Base-by-base conservation (phyloP, 192 early-diverging fungal genomes). In the Fimicolochytrium jonesii region DNA sequence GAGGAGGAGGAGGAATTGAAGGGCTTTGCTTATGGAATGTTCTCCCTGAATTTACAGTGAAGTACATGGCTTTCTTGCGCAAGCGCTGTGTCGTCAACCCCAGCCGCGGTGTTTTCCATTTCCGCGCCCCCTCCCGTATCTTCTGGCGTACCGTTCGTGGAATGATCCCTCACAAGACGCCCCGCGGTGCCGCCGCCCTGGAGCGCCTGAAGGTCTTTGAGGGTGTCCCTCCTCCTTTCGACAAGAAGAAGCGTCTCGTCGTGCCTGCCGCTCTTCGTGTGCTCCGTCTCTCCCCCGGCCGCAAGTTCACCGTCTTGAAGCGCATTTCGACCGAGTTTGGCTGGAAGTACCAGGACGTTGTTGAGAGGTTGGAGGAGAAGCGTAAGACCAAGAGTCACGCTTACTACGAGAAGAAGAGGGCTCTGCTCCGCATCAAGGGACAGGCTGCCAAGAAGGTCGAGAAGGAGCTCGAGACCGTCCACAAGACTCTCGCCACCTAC, bases 121-220 rank as follows among this genome's bases (percentile, higher is more conserved):
- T 96, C 90, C 94, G 95, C 61, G 93, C 94, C 59, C 97, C 97
- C 53, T 95, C 92, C 59, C 87, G 91, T 67, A 91, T 94, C 86
- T 95, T 99, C 80, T 96, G 92, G 86, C 90, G 93, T 69, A 85
- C 89, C 55, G 84, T 99, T 75, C 93, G 97, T 59, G 97, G 97
- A 67, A 99, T 99, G 97, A 75, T 97, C 73, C 94, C 97, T 56
- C 97, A 99, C 91, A 98, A 97, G 90, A 95, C 95, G 67, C 77
- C 94, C 49, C 95, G 97, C 70, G 97, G 97, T 84, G 90, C 92
- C 69, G 91, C 91, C 48, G 95, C 96, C 69, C 83, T 97, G 57
- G 92, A 92, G 68, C 90, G 95, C 78, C 79, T 98, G 78, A 97
- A 96, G 92, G 89, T 97, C 77, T 99, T 97, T 63, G 97, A 99